phyloP scores from a whole-genome alignment of 1,284 basidiomycete genomes.

The Austropuccinia psidii region DNA sequence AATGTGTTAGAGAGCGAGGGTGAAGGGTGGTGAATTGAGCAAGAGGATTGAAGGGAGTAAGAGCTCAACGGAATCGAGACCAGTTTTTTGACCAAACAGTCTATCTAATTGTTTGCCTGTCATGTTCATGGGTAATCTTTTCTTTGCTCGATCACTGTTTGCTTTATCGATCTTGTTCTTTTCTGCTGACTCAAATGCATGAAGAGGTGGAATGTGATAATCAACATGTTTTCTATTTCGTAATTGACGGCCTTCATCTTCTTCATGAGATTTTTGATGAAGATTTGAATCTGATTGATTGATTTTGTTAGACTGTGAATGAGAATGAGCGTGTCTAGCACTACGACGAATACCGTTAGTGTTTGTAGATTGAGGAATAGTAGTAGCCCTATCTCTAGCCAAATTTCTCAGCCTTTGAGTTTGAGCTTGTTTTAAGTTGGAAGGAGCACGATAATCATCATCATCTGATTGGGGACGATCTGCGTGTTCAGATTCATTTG shows the following conservation, averaged over 20 bases:
- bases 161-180: slow-evolving; percentile 23
- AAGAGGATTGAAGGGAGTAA: not conserved
- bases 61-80: slow-evolving; percentile 60
- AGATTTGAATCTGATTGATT: not conserved
- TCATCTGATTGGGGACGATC: slow-evolving; percentile 4
- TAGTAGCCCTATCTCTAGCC: not conserved
- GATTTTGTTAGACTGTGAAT: not conserved
- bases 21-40: slow-evolving; percentile 55
- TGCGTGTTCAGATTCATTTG: slow-evolving; percentile 49
- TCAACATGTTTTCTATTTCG: slow-evolving; percentile 42
- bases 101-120: slow-evolving; percentile 63
- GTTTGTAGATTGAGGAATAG: not conserved
- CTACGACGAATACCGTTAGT: slow-evolving; percentile 12
- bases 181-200: slow-evolving; percentile 44
- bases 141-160: slow-evolving; percentile 49
- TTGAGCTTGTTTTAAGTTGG: not conserved
- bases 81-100: slow-evolving; percentile 60
- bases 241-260: slow-evolving; percentile 27
- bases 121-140: slow-evolving; percentile 64
- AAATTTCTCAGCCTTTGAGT: not conserved
- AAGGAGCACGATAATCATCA: not conserved
- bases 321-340: not conserved
- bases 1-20: slow-evolving; percentile 53
- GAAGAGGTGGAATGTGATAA: slow-evolving; percentile 47
- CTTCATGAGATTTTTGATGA: slow-evolving; percentile 14